Base-by-base conservation (phyloP, 2,329 filamentous ascomycete species). In the Fusarium circinatum region DNA sequence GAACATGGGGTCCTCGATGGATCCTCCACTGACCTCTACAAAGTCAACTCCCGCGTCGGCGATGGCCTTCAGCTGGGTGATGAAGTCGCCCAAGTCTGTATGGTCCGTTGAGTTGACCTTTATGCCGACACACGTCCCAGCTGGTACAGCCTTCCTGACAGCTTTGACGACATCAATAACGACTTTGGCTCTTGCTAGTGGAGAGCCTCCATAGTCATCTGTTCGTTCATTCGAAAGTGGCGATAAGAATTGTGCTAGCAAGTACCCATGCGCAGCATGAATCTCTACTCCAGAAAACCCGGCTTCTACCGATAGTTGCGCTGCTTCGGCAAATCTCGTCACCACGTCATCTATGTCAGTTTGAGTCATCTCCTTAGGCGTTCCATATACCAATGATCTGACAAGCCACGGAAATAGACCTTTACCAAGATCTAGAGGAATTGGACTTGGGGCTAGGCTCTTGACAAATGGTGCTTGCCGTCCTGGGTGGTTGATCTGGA, bases 61-160 rank as follows among this genome's bases (percentile, higher is more conserved):
- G 0, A 65, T 65, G 1, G 60, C 30, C 2, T 41, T 62, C 5
- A 65, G 9, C 0, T 65, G 63, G 2, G 5, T 45, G 10, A 55
- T 49, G 13, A 52, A 55, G 12, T 62, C 48, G 0, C 38, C 26
- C 2, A 65, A 0, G 1, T 65, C 30, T 5, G 58, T 28, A 14
- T 65, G 58, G 15, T 63, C 63, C 13, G 58, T 62, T 2, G 58
- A 65, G 10, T 63, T 55, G 8, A 55, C 60, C 13, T 65, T 65
- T 0, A 65, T 65, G 0, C 63, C 48, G 0, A 48, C 36, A 20
- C n/a, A 65, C 0, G 41, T 8, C 4, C 10, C 24, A 9, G 24
- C 34, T 13, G 58, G n/a, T 1, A 49, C 58, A 6, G 34, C 41
- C 1, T 28, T 41, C 1, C 63, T 62, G n/a, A 65, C 24, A 12